phyloP scores from a whole-genome alignment of 192 early-diverging fungal genomes.

The Backusella psychrophila region DNA sequence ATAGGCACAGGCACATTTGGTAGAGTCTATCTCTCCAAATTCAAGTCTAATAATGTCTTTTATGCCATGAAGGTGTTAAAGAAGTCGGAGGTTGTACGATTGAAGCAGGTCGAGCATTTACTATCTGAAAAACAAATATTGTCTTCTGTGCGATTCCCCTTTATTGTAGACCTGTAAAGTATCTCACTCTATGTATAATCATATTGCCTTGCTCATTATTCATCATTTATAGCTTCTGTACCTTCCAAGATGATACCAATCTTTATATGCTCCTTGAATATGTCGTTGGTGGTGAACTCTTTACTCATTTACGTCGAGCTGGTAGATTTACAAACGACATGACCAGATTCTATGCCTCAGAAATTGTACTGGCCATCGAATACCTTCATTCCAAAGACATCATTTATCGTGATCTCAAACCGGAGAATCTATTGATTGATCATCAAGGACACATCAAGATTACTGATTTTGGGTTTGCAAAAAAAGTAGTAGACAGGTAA shows the following conservation, averaged over 20 bases:
- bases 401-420: conserved; percentile 97
- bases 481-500: conserved; percentile 71
- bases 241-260: conserved; percentile 92
- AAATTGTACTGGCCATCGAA: conserved; percentile 94
- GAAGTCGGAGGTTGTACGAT: conserved; percentile 76
- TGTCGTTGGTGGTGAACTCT: conserved; percentile 94
- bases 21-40: conserved; percentile 87
- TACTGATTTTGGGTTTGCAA: conserved; percentile 98
- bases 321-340: conserved; percentile 93
- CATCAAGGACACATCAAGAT: conserved; percentile 93
- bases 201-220: not conserved
- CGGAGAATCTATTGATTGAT: conserved; percentile 86
- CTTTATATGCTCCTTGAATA: conserved; percentile 97
- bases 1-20: conserved; percentile 97
- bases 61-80: conserved; percentile 89
- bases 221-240: conserved; percentile 66
- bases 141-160: conserved; percentile 71
- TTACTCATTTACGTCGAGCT: conserved; percentile 90
- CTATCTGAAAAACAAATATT: conserved; percentile 82
- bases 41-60: conserved; percentile 61
- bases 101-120: conserved; percentile 87
- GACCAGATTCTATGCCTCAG: conserved; percentile 93
- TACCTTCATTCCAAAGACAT: conserved; percentile 92
- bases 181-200: not conserved
- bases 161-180: conserved; percentile 77